Evolutionary conservation across 176 grass and related monocot genomes (phyloP).

Genomic region (Oryza longistaminata): DNA sequence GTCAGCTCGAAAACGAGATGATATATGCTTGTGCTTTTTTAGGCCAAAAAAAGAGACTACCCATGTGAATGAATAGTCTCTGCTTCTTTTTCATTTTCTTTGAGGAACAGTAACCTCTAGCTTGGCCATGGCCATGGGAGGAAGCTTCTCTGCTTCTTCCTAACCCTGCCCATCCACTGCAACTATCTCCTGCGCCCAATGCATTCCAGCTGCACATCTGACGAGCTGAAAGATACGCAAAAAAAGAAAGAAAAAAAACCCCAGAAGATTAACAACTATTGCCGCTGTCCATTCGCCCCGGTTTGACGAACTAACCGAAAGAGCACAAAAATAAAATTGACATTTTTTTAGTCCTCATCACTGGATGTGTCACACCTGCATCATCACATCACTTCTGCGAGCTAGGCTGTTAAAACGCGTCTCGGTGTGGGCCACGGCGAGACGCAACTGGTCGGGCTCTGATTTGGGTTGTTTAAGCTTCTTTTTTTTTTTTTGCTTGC

Average conservation of each 20-base stretch:
- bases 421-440: slow-evolving; percentile 33
- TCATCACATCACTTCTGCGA: slow-evolving; percentile 29
- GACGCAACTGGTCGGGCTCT: slow-evolving; percentile 13
- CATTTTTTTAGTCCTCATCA: not conserved
- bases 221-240: not conserved
- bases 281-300: not conserved
- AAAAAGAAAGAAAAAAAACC: not conserved
- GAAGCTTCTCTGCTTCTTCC: slow-evolving; percentile 49
- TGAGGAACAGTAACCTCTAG: slow-evolving; percentile 9
- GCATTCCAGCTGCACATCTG: not conserved
- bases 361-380: slow-evolving; percentile 18
- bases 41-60: not conserved
- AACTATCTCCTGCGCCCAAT: not conserved
- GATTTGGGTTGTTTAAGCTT: slow-evolving; percentile 9
- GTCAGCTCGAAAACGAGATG: slow-evolving; percentile 1
- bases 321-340: not conserved
- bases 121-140: not conserved
- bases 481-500: not conserved
- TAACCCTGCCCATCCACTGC: slow-evolving; percentile 11
- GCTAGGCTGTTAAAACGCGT: slow-evolving; percentile 74
- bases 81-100: not conserved
- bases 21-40: slow-evolving; percentile 4
- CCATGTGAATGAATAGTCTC: not conserved
- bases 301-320: slow-evolving; percentile 31
- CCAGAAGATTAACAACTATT: not conserved